These are phyloP conservation scores for Cryptococcus sp. DNA, from an alignment of 1,284 basidiomycete genomes.

Conservation along the genomic window DNA sequence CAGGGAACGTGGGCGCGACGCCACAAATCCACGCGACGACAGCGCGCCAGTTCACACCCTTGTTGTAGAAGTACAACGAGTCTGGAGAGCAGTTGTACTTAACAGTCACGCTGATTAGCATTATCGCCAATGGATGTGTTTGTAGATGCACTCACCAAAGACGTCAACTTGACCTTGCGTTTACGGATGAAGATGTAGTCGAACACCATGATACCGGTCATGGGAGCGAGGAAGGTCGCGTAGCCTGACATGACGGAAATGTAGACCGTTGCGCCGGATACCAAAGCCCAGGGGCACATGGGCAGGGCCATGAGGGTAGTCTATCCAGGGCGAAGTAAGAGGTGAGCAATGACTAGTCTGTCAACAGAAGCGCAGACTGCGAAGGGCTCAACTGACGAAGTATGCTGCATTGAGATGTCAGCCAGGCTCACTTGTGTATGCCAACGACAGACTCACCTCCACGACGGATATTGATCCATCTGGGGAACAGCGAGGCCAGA, in stretches of 20 bases:
- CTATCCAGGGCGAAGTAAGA: slow-evolving; percentile 13
- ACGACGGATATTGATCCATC: slow-evolving; percentile 54
- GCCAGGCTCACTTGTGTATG: background rate
- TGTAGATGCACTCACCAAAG: slow-evolving; percentile 30
- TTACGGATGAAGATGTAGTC: slow-evolving; percentile 54
- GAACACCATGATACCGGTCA: slow-evolving; percentile 52
- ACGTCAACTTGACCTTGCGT: slow-evolving; percentile 45
- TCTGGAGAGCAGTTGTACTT: slow-evolving; percentile 27
- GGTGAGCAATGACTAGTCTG: background rate
- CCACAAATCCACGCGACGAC: slow-evolving; percentile 49
- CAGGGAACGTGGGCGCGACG: slow-evolving; percentile 49
- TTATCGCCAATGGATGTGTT: too few relatives aligned
- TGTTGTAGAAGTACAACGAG: slow-evolving; percentile 39
- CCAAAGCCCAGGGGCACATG: slow-evolving; percentile 52
- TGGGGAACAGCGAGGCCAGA: slow-evolving; percentile 53
- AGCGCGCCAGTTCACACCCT: slow-evolving; percentile 52
- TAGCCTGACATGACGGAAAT: slow-evolving; percentile 52
- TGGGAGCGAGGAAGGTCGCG: slow-evolving; percentile 51
- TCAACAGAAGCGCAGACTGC: background rate
- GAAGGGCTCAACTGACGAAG: slow-evolving; percentile 5
- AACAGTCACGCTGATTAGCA: background rate
- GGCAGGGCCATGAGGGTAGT: slow-evolving; percentile 43
- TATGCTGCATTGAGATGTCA: slow-evolving; percentile 6
- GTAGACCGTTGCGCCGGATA: slow-evolving; percentile 47
- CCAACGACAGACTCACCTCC: slow-evolving; percentile 26